These are phyloP conservation scores for Thraustotheca clavata DNA, from an alignment of 352 stramenopile species.

Conservation along the genomic window DNA sequence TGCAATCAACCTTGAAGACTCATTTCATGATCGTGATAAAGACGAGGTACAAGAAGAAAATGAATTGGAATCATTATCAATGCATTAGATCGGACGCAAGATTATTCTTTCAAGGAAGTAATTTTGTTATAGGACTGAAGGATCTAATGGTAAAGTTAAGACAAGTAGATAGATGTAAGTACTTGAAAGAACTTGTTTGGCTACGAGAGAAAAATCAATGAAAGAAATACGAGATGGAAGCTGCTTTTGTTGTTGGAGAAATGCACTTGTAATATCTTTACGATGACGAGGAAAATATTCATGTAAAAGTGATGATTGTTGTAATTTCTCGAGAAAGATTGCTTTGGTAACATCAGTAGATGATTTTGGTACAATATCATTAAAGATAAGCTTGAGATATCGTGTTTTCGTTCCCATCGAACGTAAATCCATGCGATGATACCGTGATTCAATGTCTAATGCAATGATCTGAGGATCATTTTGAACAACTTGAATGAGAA, in stretches of 20 bases:
- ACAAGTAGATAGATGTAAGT: neutral
- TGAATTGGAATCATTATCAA: neutral
- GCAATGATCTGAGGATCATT: conserved; percentile 44
- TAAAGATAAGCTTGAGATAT: conserved; percentile 27
- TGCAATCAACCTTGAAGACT: conserved; percentile 10
- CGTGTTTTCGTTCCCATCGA: conserved; percentile 52
- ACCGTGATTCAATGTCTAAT: conserved; percentile 34
- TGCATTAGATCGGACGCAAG: conserved; percentile 5
- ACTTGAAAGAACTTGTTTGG: conserved; percentile 35
- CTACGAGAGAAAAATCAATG: conserved; percentile 29
- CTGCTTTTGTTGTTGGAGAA: conserved; percentile 33
- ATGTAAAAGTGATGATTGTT: conserved; percentile 26
- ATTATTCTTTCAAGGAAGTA: neutral
- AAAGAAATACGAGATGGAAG: conserved; percentile 27
- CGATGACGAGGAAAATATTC: conserved; percentile 48
- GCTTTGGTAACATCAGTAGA: neutral
- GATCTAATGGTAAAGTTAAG: neutral
- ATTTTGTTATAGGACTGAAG: neutral
- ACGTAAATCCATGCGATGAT: conserved; percentile 47
- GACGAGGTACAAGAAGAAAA: conserved; percentile 8
- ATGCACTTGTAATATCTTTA: conserved; percentile 43
- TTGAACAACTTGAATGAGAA: conserved; percentile 48
- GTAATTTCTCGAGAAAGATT: neutral
- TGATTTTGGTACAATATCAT: neutral
- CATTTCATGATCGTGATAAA: conserved; percentile 9